Evolutionary conservation across 2,329 filamentous ascomycete genomes (phyloP).

Genomic region (Fusarium pilosicola): DNA sequence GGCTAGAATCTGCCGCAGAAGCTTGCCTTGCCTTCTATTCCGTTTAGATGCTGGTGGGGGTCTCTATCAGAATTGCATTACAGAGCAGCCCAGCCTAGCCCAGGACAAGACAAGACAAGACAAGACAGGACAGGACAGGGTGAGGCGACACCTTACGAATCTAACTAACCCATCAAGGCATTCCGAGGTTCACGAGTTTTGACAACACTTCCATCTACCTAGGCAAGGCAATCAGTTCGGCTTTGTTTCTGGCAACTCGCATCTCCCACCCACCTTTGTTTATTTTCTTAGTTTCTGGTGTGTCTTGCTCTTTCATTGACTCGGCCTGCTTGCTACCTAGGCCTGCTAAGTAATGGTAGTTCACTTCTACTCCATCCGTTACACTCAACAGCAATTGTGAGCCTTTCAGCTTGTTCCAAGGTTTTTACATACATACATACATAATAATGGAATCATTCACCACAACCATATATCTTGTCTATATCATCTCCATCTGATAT

Average conservation of each 20-base stretch:
- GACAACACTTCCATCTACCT: background rate
- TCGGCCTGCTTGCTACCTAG: background rate
- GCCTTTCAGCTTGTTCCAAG: background rate
- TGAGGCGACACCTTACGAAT: slow-evolving; percentile 1
- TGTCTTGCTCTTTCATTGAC: background rate
- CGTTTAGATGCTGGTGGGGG: background rate
- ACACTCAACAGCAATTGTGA: background rate
- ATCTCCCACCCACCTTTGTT: background rate
- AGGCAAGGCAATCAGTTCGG: background rate
- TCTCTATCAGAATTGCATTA: slow-evolving; percentile 3
- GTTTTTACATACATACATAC: too few relatives aligned
- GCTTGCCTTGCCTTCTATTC: background rate
- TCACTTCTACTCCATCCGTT: background rate
- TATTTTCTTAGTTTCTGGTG: background rate
- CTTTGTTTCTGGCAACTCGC: background rate
- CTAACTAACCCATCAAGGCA: slow-evolving; percentile 22
- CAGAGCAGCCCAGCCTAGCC: background rate
- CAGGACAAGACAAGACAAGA: background rate
- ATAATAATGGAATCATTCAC: background rate
- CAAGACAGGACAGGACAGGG: background rate
- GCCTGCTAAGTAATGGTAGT: background rate
- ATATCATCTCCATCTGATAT: too few relatives aligned
- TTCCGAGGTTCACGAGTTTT: slow-evolving; percentile 7
- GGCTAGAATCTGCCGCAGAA: slow-evolving; percentile 9
- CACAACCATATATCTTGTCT: background rate